phyloP scores from a whole-genome alignment of 208 protist genomes.

The Trypanosoma brucei region DNA sequence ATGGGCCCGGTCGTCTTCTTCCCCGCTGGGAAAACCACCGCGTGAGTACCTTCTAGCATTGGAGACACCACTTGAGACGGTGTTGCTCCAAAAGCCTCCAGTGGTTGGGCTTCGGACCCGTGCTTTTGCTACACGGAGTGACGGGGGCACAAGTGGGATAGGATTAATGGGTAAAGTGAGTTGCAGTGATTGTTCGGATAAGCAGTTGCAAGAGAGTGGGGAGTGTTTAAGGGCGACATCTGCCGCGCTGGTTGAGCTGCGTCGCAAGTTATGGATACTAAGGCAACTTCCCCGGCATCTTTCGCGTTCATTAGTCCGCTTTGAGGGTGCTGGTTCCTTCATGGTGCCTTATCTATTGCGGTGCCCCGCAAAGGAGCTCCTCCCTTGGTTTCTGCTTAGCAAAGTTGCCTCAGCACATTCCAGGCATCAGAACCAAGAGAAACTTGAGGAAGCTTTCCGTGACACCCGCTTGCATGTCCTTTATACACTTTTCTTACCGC shows the following conservation, averaged over 20 bases:
- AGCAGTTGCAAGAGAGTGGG: neutral
- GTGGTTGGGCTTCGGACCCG: conserved; percentile 22
- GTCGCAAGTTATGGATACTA: conserved; percentile 50
- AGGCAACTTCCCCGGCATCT: conserved; percentile 41
- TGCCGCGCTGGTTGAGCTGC: conserved; percentile 33
- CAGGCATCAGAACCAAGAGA: neutral
- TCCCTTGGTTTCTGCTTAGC: conserved; percentile 25
- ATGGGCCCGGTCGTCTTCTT: conserved; percentile 10
- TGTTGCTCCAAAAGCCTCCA: conserved; percentile 20
- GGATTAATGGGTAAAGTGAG: neutral
- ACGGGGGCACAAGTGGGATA: neutral
- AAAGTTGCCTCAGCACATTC: conserved; percentile 8
- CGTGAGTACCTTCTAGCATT: conserved; percentile 4
- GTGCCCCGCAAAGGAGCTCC: conserved; percentile 24
- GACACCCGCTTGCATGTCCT: conserved; percentile 12
- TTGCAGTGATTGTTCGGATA: neutral
- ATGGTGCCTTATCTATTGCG: conserved; percentile 40
- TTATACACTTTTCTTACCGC: conserved; percentile 22
- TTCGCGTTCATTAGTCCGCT: conserved; percentile 47
- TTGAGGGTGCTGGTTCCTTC: conserved; percentile 21
- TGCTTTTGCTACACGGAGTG: neutral
- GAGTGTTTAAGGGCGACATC: neutral
- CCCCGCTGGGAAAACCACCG: conserved; percentile 8
- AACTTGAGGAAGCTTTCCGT: neutral
- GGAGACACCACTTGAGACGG: conserved; percentile 17